Conservation (phyloP, 2,329 filamentous ascomycete genomes). For the Dothideomycetes sp. region DNA sequence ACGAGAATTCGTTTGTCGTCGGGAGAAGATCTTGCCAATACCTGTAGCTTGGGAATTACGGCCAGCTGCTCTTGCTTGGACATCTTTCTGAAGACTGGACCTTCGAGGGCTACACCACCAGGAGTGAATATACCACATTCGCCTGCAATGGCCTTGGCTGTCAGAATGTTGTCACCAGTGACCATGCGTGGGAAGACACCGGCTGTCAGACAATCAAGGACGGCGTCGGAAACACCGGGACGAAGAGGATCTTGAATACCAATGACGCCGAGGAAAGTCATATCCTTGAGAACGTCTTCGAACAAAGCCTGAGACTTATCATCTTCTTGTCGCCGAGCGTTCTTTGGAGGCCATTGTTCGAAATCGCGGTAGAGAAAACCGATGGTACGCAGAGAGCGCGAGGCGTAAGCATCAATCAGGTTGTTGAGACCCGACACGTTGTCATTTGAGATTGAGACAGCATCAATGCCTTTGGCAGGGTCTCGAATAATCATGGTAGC, state of each 20-base stretch:
- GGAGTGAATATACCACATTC: slow-evolving; percentile 58
- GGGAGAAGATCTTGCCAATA: slow-evolving; percentile 59
- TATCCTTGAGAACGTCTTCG: slow-evolving; percentile 58
- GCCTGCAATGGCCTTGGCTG: slow-evolving; percentile 62
- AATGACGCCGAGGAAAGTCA: slow-evolving; percentile 64
- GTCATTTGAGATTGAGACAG: slow-evolving; percentile 45
- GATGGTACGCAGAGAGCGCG: slow-evolving; percentile 73
- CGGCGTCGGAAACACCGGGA: slow-evolving; percentile 57
- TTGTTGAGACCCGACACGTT: slow-evolving; percentile 52
- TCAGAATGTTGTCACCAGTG: slow-evolving; percentile 63
- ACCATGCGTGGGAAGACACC: slow-evolving; percentile 68
- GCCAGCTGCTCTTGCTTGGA: slow-evolving; percentile 39
- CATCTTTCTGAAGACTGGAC: slow-evolving; percentile 37
- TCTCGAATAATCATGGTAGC: slow-evolving; percentile 48
- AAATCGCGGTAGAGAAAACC: slow-evolving; percentile 78
- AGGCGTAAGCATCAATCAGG: slow-evolving; percentile 70
- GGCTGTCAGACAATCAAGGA: slow-evolving; percentile 56
- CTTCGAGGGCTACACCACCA: slow-evolving; percentile 36
- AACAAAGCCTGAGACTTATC: slow-evolving; percentile 56
- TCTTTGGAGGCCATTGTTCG: slow-evolving; percentile 59
- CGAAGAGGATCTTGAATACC: slow-evolving; percentile 69
- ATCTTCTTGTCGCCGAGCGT: slow-evolving; percentile 49
- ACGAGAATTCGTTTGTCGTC: slow-evolving; percentile 62
- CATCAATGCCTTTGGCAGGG: slow-evolving; percentile 48
- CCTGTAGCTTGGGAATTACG: slow-evolving; percentile 54